Percentiles rank a stretch among this genome's conserved stretches.
Conservation (phyloP, 768 basidiomycete species). For the Dendrothele bispora region DNA sequence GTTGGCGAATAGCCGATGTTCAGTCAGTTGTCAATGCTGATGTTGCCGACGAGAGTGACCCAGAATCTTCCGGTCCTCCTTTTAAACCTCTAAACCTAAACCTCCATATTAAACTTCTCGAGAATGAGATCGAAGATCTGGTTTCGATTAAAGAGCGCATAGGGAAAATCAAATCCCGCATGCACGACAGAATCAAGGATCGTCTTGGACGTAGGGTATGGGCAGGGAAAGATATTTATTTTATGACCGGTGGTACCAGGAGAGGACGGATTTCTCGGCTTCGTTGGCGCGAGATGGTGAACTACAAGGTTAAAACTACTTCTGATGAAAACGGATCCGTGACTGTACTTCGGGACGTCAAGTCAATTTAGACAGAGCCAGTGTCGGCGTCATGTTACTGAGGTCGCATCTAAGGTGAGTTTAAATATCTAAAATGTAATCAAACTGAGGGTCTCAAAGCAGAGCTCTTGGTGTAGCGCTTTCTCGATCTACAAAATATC, state of each 20-base stretch:
- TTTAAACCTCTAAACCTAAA: conserved; percentile 48
- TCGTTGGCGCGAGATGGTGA: neutral
- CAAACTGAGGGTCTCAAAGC: too few relatives aligned
- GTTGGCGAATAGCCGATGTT: conserved; percentile 1
- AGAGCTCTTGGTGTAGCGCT: too few relatives aligned
- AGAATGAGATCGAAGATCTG: conserved; percentile 54
- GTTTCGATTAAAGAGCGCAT: conserved; percentile 42
- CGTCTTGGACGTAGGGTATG: conserved; percentile 78
- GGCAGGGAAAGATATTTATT: conserved; percentile 55
- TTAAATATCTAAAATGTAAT: too few relatives aligned
- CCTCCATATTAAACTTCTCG: conserved; percentile 56
- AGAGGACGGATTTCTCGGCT: neutral
- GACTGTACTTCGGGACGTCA: too few relatives aligned
- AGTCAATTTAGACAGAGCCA: too few relatives aligned
- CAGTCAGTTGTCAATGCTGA: conserved; percentile 24
- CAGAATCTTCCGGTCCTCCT: conserved; percentile 17
- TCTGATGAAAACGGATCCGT: too few relatives aligned
- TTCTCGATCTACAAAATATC: too few relatives aligned
- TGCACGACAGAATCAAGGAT: conserved; percentile 67
- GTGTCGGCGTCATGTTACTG: too few relatives aligned
- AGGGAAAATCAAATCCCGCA: conserved; percentile 46
- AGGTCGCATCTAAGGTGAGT: too few relatives aligned
- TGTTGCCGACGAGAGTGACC: conserved; percentile 6
- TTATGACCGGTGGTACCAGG: conserved; percentile 26
- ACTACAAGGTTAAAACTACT: neutral